These are phyloP conservation scores for Lotmaria passim DNA, from an alignment of 208 protist genomes.

Conservation along the genomic window DNA sequence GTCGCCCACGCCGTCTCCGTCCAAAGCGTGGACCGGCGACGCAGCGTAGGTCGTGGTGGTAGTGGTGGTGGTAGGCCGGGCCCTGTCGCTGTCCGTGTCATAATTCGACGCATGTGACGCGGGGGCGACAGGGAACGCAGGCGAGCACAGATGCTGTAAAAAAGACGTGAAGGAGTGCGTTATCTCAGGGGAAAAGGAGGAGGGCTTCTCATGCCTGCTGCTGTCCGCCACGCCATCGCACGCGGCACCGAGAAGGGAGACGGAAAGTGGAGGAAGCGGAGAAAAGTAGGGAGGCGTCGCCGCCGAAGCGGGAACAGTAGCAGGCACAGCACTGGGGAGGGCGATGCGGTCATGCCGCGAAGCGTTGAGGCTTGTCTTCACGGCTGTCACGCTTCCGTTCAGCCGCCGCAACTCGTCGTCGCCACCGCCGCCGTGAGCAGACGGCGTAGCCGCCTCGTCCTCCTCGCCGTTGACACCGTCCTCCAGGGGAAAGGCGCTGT, in stretches of 20 bases:
- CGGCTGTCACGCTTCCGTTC: too few species aligned
- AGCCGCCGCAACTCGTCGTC: too few species aligned
- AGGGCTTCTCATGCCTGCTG: not conserved
- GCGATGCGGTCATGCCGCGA: too few species aligned
- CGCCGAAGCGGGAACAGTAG: too few species aligned
- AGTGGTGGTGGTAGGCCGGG: not conserved
- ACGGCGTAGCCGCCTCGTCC: not conserved
- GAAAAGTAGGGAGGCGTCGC: too few species aligned
- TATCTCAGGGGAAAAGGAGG: slow-evolving; percentile 16
- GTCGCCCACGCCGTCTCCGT: not conserved
- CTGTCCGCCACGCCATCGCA: too few species aligned
- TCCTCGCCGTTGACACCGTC: not conserved
- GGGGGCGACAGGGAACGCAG: not conserved
- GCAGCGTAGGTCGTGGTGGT: not conserved
- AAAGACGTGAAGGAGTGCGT: slow-evolving; percentile 24
- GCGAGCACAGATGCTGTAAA: slow-evolving; percentile 21
- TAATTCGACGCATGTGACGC: not conserved
- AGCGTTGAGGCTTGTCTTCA: too few species aligned
- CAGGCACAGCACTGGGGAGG: too few species aligned
- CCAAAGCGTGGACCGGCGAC: not conserved
- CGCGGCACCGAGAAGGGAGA: too few species aligned
- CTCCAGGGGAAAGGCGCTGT: not conserved
- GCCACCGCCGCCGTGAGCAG: not conserved
- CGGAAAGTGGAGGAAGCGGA: not conserved
- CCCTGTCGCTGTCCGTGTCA: not conserved